Base-by-base conservation (phyloP, 305 asterid species). In the Withania somnifera region DNA sequence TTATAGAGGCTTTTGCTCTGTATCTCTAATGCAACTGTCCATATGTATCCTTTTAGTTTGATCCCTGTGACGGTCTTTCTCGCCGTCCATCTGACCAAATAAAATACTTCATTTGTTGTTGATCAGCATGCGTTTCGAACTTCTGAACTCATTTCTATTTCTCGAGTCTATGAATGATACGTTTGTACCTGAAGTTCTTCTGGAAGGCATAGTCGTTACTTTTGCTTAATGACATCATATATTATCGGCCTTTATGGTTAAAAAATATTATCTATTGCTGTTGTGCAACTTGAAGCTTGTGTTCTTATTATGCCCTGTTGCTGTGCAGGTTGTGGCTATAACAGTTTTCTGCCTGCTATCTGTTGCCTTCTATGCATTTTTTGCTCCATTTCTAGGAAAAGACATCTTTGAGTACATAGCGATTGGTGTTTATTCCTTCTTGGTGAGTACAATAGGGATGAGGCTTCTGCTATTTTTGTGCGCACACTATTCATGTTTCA, bases 381-480 rank as follows among this genome's bases (percentile, higher is more conserved):
- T 93, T 51, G 98, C 98, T 82, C 98, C 99, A 75, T 94, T 96
- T 89, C 92, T 96, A 17, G 98, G 98, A 77, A 96, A 93, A 86
- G 90, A 90, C 86, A 87, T 96, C 84, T 96, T 89, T 58, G 97
- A 94, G 89, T 91, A 93, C 89, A 45, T 91, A 10, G 97, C 98
- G 14, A 87, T 86, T 60, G 97, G 98, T 84, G 89, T 96, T 80
- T 94, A 96, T 85, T 96, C 98, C 83, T 88, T 93, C 86, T 86
- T 96, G 95, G 99, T 94, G 86, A 87, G 95, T 88, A 63, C 78
- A 50, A 20, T 50, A 66, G 61, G 73, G 80, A 51, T 64, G 26
- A 32, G 11, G 69, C 79, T 57, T 78, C 68, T 81, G 14, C 42
- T 84, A 56, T 30, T 87, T 36, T 82, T 52, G 28, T 14, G 58